Base-by-base conservation (phyloP, 352 stramenopile genomes). In the Albugo candida region DNA sequence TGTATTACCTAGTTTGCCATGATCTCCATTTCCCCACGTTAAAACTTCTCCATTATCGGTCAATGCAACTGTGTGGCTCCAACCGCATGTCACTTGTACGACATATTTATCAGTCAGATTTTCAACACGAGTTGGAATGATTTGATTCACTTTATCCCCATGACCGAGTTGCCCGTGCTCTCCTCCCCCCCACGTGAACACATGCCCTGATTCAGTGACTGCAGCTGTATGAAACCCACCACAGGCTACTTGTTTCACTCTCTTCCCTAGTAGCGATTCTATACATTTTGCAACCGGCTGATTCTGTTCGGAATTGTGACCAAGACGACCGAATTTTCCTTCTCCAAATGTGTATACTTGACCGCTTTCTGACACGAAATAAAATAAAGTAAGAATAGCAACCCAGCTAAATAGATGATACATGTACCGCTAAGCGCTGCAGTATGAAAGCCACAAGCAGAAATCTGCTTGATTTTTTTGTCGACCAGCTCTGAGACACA, bases 141-240 rank as follows among this genome's bases (percentile, higher is more conserved):
- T 84, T 65, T 94, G 94, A 61, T 97, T 97, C 41, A 97, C 82
- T 56, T 96, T 95, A 62, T 97, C 91, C 16, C 93, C 92, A 45
- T 98, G 92, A 18, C 93, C 93, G n/a, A 98, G 70, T 59, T 97
- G 89, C 5, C 87, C 87, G 53, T 97, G 91, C 51, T 96, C 85
- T 1, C 81, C 77, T 20, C 79, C 79, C n/a, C 79, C 79, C 79
- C 79, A 92, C 24, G 79, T 89, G 58, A 81, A 92, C 43, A 92
- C 71, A 45, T 92, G 71, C 42, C 78, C 78, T 1, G 73, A 81
- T 50, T 92, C 75, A 2, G 79, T 88, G 19, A 92, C 74, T 6
- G 79, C 79, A 5, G 79, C 79, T 0, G 79, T 92, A 53, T 92
- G 79, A 54, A 92, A 92, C 0, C 79, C 79, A n/a, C 79, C 79